Conservation (phyloP, 2,329 filamentous ascomycete species). For the Simplicillium sp. region DNA sequence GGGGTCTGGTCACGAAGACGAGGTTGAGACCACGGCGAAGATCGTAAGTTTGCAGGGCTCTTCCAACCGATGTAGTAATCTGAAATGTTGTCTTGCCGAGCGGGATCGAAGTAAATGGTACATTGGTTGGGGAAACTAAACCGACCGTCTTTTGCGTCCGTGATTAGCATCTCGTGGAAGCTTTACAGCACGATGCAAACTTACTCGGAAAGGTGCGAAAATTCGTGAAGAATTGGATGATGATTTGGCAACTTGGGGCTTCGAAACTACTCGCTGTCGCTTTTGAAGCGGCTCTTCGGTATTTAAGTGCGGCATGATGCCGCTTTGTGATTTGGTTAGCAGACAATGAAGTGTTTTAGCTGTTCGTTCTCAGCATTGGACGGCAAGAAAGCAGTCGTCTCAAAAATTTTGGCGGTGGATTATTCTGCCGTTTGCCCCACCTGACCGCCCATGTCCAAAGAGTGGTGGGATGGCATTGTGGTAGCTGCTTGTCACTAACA, state of each 20-base stretch:
- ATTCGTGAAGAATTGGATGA: slow-evolving; percentile 58
- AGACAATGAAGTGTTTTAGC: slow-evolving; percentile 5
- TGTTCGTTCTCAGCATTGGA: neutral
- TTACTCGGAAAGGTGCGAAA: slow-evolving; percentile 87
- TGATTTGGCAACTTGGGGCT: slow-evolving; percentile 24
- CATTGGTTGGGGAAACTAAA: slow-evolving; percentile 79
- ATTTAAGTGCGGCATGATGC: slow-evolving; percentile 47
- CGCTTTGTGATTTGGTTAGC: neutral
- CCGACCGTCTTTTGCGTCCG: slow-evolving; percentile 63
- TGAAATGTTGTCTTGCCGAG: slow-evolving; percentile 94
- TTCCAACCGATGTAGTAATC: slow-evolving; percentile 89
- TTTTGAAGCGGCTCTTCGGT: slow-evolving; percentile 59
- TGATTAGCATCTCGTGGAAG: too few relatives aligned
- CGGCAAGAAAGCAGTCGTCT: slow-evolving; percentile 5
- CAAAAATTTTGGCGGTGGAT: slow-evolving; percentile 21
- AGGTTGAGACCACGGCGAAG: slow-evolving; percentile 82
- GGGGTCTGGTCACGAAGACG: slow-evolving; percentile 84
- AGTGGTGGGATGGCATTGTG: too few relatives aligned
- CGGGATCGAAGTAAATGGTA: slow-evolving; percentile 83
- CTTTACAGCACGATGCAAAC: slow-evolving; percentile 16
- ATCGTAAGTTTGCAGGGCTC: slow-evolving; percentile 91
- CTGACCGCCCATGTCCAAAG: slow-evolving; percentile 3
- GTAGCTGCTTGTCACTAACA: too few relatives aligned
- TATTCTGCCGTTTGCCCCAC: slow-evolving; percentile 12
- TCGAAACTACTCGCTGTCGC: slow-evolving; percentile 57